Conservation (phyloP, 768 basidiomycete genomes). For the Piloderma croceum region DNA sequence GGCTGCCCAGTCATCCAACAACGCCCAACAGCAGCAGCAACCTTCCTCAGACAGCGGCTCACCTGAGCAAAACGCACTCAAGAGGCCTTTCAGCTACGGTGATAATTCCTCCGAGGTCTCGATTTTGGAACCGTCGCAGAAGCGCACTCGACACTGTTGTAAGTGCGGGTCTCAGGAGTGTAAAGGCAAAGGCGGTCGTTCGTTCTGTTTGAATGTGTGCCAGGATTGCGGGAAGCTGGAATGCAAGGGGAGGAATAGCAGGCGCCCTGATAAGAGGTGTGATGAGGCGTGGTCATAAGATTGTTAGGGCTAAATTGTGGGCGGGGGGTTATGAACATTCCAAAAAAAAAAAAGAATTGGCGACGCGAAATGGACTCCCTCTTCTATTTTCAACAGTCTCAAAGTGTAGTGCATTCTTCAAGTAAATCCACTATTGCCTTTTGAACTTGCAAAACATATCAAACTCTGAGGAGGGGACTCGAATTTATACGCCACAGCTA, state of each 20-base stretch:
- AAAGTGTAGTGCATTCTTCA: no score
- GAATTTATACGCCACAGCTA: no score
- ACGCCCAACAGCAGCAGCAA: conserved; percentile 20
- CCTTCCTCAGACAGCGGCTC: neutral
- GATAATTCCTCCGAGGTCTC: conserved; percentile 20
- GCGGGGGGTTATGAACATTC: no score
- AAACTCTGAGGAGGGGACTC: no score
- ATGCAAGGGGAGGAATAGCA: conserved; percentile 72
- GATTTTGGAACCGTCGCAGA: conserved; percentile 37
- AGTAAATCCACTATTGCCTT: no score
- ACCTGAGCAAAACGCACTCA: conserved; percentile 6
- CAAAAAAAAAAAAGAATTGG: no score
- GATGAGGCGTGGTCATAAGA: conserved; percentile 46
- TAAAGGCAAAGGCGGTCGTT: conserved; percentile 76
- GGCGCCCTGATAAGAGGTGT: conserved; percentile 72
- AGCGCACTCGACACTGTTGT: conserved; percentile 73
- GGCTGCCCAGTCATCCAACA: conserved; percentile 13
- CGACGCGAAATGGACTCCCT: no score
- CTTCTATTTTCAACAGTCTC: no score
- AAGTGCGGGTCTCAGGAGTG: conserved; percentile 80
- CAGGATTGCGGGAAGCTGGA: conserved; percentile 81
- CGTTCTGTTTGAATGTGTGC: conserved; percentile 67
- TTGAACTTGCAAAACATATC: no score
- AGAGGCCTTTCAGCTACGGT: conserved; percentile 24
- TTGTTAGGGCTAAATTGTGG: no score